Base-by-base conservation (phyloP, 371 early-diverging fungal genomes). In the Apophysomyces trapeziformis region DNA sequence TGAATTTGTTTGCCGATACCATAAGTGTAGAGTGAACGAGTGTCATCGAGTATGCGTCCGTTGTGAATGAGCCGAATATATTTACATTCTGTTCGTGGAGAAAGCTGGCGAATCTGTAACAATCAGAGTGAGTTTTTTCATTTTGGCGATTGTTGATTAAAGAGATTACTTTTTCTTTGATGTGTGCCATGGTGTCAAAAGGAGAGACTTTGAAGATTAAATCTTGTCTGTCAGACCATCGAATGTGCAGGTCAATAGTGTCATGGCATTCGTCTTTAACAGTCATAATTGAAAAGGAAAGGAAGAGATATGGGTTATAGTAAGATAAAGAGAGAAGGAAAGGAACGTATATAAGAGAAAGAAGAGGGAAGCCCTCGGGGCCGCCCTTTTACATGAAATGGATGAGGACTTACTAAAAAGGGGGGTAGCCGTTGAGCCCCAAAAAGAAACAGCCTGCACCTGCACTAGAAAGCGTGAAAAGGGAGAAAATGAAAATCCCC, bases 41-140 rank as follows among this genome's bases (percentile, higher is more conserved):
- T 59, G 58, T 83, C 84, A 13, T 73, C 64, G 7, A 87, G 65
- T 1, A 87, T 75, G 62, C 83, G 75, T 18, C 87, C 87, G n/a
- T 76, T 73, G 57, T 87, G 76, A 61, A 87, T 87, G 7, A 87
- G 64, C 8, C 86, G 81, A 66, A 87, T 68, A 61, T 87, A 76
- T 67, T 84, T 87, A 38, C 72, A 67, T 9, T 67, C 60, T 8
- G 67, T 63, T 9, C 54, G 59, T 60, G 62, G 47, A 56, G 68
- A 65, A 47, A 54, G 71, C 32, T 62, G 72, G 32, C 50, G 61
- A 64, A 74, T 74, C 74, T 74, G 59, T 44, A 11, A 18, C 12
- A 36, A 72, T 8, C 41, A 5, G 8, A 3, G 43, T 65, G 62
- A 39, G 38, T 41, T 41, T 32, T 32, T 26, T 11, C n/a, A 18